Base-by-base conservation (phyloP, 805 yeast species). In the Teunomyces gatunensis region DNA sequence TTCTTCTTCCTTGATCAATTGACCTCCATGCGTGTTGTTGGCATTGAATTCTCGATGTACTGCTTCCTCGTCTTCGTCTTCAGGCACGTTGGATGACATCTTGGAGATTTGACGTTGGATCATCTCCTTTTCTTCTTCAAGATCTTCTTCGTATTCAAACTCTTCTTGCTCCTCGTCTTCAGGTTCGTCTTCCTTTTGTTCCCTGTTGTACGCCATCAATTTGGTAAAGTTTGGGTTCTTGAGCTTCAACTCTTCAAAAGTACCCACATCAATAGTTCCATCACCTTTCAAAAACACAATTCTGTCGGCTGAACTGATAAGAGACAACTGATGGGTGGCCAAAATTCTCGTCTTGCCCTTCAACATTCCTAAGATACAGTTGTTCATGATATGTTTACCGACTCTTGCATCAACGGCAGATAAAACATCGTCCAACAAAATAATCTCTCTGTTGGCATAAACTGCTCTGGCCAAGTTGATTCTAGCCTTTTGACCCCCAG, bases 401-500 rank as follows among this genome's bases (percentile, higher is more conserved):
- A 87, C 95, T 57, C 87, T 82, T 28, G 92, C 89, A 65, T 88
- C 96, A 6, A 88, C 95, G 4, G 96, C 95, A 68, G 88, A 81
- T 48, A 88, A 73, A 12, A 87, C 89, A 61, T 88, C 96, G 60
- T 88, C 96, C 45, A 88, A 65, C 44, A 88, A 64, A 35, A 84
- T 75, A 20, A 87, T 83, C 57, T 85, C 89, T 15, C 78, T 77
- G 23, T 81, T 74, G 11, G 84, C 80, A 58, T 88, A 88, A 2
- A 86, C 89, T 2, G 92, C 85, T 60, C 96, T 76, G 3, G 96
- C 96, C 50, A 88, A 68, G 58, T 81, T 80, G 45, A 88, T 78
- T 63, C 96, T 78, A 0, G 95, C 92, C 69, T 88, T 88, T 63
- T 88, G 96, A 44, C 96, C 96, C 47, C 96, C 96, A n/a, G 92